Evolutionary conservation across 2,329 filamentous ascomycete species (phyloP), one percentile per base, ranked within the genome.

Genomic region (Xylariaceae sp.): DNA sequence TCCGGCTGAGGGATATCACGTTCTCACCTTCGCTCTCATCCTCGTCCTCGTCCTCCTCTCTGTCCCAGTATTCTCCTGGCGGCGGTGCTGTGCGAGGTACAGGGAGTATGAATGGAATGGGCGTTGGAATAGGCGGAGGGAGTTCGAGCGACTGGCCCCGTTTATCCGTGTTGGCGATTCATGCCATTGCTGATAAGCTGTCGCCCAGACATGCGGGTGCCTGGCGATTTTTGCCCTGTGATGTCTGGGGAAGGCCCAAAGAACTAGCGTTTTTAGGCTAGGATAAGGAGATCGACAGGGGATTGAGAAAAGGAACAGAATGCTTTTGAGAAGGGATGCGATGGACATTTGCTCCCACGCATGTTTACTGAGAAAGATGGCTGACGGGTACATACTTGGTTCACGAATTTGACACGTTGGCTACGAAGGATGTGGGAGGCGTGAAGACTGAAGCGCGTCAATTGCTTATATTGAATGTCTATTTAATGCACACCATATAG

Each of bases 161-260:
- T 13, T 21, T 71, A 10, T 63, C 68, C 1, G 67, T 72, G n/a
- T 60, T 67, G 11, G 66, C 59, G 26, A 33, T 72, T 37, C 65
- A 67, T 56, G 55, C 66, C 29, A 36, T 72, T 36, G 67, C 63
- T 26, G 63, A 71, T 58, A 53, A 64, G 35, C 51, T 70, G 40
- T 61, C 59, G 21, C 56, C 56, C 3, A 21, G 49, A 15, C 64
- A 69, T 41, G 62, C 58, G 6, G 67, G 65, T 0, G 53, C 63
- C 1, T 72, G 70, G 70, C 62, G 70, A 10, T 72, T 73, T 44
- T 55, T 70, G 42, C 66, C 67, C 1, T 72, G 69, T 32, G 69
- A 70, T 57, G 58, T 64, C 1, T 67, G 69, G 62, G 67, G 68
- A 2, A 55, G 60, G 41, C 66, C 65, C n/a, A 58, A 64, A 58